Conservation (phyloP, 352 stramenopile species). For the Globisporangium echinulatum region DNA sequence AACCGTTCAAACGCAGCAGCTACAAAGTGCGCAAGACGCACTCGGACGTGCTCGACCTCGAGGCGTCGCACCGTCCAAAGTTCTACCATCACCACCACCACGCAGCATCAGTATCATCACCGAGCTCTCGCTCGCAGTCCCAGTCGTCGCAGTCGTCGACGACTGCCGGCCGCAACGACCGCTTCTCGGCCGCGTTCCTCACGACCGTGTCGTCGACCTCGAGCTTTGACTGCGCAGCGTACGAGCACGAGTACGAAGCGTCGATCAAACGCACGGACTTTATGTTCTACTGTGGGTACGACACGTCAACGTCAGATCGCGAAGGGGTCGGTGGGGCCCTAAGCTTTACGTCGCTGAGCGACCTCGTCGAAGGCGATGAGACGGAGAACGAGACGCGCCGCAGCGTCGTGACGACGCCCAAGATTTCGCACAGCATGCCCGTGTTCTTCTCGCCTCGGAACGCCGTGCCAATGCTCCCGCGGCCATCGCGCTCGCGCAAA, state of each 20-base stretch:
- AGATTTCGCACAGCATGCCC: constrained; percentile 42
- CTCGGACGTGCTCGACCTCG: constrained; percentile 15
- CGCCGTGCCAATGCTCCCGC: constrained; percentile 22
- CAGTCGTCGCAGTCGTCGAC: constrained; percentile 11
- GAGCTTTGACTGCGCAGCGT: constrained; percentile 18
- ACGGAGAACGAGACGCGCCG: constrained; percentile 10
- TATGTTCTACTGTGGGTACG: constrained; percentile 48
- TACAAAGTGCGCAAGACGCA: constrained; percentile 19
- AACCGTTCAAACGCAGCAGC: constrained; percentile 16
- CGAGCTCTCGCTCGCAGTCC: constrained; percentile 10
- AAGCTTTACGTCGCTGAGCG: constrained; percentile 14
- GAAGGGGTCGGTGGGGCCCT: constrained; percentile 25
- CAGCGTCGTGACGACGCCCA: constrained; percentile 21
- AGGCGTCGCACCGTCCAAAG: constrained; percentile 12
- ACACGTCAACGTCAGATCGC: constrained; percentile 31
- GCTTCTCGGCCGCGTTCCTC: constrained; percentile 9
- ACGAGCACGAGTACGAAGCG: constrained; percentile 29
- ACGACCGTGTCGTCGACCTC: constrained; percentile 15
- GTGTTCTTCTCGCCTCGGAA: constrained; percentile 48
- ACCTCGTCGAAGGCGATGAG: constrained; percentile 4
- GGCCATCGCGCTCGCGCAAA: constrained; percentile 8
- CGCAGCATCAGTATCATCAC: constrained; percentile 1
- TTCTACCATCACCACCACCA: constrained; percentile 2
- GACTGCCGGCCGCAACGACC: constrained; percentile 4
- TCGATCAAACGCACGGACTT: constrained; percentile 32